Evolutionary conservation across 2,329 filamentous ascomycete genomes (phyloP).

Genomic region (Talaromyces sp.): DNA sequence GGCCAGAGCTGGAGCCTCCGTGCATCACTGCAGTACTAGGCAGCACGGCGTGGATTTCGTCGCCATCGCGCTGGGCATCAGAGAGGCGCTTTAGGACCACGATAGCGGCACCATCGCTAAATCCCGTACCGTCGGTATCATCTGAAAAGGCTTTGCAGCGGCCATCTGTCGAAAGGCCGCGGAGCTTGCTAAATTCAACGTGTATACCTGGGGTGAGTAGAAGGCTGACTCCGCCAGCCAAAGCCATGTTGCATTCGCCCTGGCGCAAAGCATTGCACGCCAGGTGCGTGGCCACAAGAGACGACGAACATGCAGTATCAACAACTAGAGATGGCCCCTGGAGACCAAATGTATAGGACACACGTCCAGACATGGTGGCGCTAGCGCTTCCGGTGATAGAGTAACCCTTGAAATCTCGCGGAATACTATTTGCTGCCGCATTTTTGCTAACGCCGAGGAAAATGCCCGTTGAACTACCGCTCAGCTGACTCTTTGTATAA

Average conservation of each 20-base stretch:
- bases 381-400: conserved; percentile 14
- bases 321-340: conserved; percentile 5
- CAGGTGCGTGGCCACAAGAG: conserved; percentile 33
- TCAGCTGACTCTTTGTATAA: conserved; percentile 12
- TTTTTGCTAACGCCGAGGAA: conserved; percentile 16
- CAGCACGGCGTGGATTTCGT: conserved; percentile 17
- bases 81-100: conserved; percentile 29
- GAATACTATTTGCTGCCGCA: conserved; percentile 3
- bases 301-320: conserved; percentile 30
- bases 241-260: conserved; percentile 18
- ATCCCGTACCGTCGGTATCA: conserved; percentile 31
- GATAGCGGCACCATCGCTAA: conserved; percentile 27
- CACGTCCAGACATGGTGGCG: conserved; percentile 23
- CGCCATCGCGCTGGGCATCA: conserved; percentile 22
- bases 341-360: conserved; percentile 11
- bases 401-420: conserved; percentile 21
- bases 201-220: conserved; percentile 12
- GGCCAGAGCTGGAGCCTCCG: conserved; percentile 44
- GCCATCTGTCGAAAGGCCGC: conserved; percentile 20
- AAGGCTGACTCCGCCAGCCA: conserved; percentile 21
- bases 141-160: conserved; percentile 30
- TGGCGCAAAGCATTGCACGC: conserved; percentile 26
- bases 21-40: conserved; percentile 19
- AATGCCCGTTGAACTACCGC: conserved; percentile 16
- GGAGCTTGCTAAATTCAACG: not conserved